phyloP scores from a whole-genome alignment of 306 rosid genomes.

The Malus sieversii region DNA sequence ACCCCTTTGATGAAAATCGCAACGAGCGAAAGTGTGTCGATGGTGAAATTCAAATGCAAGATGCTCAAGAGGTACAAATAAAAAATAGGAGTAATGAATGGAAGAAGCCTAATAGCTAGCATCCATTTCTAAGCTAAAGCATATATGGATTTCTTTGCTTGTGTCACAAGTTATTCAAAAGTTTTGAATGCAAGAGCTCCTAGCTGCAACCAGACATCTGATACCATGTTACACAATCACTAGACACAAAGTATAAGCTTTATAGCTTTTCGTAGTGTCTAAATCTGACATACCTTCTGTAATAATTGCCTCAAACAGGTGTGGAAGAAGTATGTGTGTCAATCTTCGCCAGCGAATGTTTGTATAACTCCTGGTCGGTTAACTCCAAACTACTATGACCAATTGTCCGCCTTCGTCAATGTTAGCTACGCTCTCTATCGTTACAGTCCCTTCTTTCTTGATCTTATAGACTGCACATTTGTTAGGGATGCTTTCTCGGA shows the following conservation, averaged over 20 bases:
- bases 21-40: constrained; percentile 29
- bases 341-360: constrained; percentile 22
- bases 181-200: not conserved
- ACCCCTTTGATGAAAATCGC: constrained; percentile 37
- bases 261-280: not conserved
- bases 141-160: not conserved
- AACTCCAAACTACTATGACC: constrained; percentile 40
- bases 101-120: not conserved
- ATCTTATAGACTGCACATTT: constrained; percentile 56
- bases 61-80: constrained; percentile 34
- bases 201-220: not conserved
- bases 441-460: constrained; percentile 53
- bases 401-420: constrained; percentile 36
- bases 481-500: constrained; percentile 44
- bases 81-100: not conserved
- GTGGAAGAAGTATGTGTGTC: constrained; percentile 55
- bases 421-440: constrained; percentile 53
- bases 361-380: constrained; percentile 48
- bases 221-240: not conserved
- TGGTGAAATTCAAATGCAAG: constrained; percentile 39
- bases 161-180: not conserved
- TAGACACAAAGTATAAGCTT: not conserved
- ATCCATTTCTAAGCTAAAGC: not conserved
- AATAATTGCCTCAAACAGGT: constrained; percentile 41
- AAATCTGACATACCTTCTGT: not conserved